Conservation (phyloP, 2,329 filamentous ascomycete genomes). For the Calcarisporium arbuscula region DNA sequence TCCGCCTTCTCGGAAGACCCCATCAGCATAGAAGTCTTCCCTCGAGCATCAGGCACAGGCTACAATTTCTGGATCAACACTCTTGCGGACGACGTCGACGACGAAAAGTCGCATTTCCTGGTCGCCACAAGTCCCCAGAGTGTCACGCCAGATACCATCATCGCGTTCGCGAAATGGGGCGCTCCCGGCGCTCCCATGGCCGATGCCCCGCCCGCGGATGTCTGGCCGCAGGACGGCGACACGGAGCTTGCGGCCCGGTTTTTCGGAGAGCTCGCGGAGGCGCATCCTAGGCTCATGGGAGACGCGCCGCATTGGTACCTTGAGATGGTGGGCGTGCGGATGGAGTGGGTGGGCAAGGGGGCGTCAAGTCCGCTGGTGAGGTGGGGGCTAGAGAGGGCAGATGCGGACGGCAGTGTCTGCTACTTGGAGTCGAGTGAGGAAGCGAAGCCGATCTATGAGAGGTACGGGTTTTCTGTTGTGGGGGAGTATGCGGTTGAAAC, state of each 20-base stretch:
- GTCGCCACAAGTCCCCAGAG: slow-evolving; percentile 3
- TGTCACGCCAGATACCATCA: not conserved
- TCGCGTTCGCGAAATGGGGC: slow-evolving; percentile 6
- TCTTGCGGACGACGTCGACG: slow-evolving; percentile 2
- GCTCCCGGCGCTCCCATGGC: slow-evolving; percentile 1
- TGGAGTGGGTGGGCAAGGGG: slow-evolving; percentile 3
- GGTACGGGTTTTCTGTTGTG: slow-evolving; percentile 6
- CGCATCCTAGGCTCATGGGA: slow-evolving; percentile 5
- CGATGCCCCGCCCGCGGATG: not conserved
- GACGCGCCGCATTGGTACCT: slow-evolving; percentile 7
- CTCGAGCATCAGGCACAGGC: slow-evolving; percentile 2
- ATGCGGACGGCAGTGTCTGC: slow-evolving; percentile 5
- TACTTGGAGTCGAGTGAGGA: slow-evolving; percentile 4
- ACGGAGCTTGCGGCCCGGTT: slow-evolving; percentile 3
- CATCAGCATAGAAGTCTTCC: slow-evolving; percentile 3
- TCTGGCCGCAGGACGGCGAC: slow-evolving; percentile 5
- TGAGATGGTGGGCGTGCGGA: slow-evolving; percentile 3
- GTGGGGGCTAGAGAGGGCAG: slow-evolving; percentile 3
- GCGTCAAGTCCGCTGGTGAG: slow-evolving; percentile 6
- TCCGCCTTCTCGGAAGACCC: slow-evolving; percentile 6
- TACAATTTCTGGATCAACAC: slow-evolving; percentile 3
- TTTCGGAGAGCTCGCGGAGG: slow-evolving; percentile 4
- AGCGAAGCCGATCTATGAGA: slow-evolving; percentile 5
- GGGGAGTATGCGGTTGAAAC: slow-evolving; percentile 8
- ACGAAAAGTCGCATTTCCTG: slow-evolving; percentile 3